Evolutionary conservation across 1,284 basidiomycete species (phyloP).

Genomic region (Salmacisia buchloeana): DNA sequence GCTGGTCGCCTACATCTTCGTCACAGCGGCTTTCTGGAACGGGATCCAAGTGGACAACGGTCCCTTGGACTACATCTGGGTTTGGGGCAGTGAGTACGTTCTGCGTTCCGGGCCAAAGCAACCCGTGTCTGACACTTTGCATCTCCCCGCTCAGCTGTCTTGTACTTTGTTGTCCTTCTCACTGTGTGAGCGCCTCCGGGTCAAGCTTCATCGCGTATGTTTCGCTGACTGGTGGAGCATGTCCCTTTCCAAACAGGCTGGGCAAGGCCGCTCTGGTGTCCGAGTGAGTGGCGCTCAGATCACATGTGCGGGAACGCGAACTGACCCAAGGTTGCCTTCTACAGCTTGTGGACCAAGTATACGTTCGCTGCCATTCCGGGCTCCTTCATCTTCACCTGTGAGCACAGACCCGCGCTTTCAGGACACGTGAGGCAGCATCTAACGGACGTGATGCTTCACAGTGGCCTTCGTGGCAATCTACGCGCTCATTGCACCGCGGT

Average conservation of each 20-base stretch:
- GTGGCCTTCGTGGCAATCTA: constrained; percentile 90
- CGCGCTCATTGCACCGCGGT: constrained; percentile 72
- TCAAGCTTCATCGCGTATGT: not conserved
- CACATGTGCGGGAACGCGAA: not conserved
- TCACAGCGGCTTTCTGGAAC: constrained; percentile 83
- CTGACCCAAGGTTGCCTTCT: not conserved
- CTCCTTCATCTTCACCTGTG: constrained; percentile 77
- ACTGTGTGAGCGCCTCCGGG: constrained; percentile 59
- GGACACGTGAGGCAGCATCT: not conserved
- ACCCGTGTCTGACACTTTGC: too few species aligned
- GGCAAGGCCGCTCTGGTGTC: constrained; percentile 96
- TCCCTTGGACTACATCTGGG: constrained; percentile 85
- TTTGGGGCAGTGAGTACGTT: constrained; percentile 69
- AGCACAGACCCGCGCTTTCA: not conserved
- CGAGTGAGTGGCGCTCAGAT: constrained; percentile 63
- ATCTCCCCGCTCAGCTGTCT: too few species aligned
- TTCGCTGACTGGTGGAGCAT: not conserved
- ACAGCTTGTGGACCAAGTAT: constrained; percentile 97
- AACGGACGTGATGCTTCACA: not conserved
- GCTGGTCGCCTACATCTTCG: constrained; percentile 80
- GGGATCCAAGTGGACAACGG: constrained; percentile 66
- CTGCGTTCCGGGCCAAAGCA: too few species aligned
- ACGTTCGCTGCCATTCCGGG: constrained; percentile 81
- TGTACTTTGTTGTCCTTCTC: constrained; percentile 85
- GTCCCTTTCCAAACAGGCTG: constrained; percentile 51